Base-by-base conservation (phyloP, 352 stramenopile genomes). In the Globisporangium nagaii region DNA sequence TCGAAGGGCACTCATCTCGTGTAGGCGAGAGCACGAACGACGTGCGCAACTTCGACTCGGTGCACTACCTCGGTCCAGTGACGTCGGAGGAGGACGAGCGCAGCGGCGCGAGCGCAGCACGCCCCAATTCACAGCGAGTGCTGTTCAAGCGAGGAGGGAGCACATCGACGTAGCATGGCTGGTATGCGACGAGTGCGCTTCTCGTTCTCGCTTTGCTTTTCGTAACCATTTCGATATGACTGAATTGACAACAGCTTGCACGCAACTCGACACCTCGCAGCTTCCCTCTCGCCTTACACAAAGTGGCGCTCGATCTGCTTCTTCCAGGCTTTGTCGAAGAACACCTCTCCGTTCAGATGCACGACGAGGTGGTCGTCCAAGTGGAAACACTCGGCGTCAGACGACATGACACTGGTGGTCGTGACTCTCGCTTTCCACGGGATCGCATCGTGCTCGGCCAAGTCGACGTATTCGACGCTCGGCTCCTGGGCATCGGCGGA, bases 321-420 rank as follows among this genome's bases (percentile, higher is more conserved):
- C 22, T 59, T 43, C 68, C 68, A 80, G 1, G 53, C 41, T 52
- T 71, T 80, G 42, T 77, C 63, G 30, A 73, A 75, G 54, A 77
- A 75, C 11, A 67, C 12, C 13, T 52, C 25, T 19, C 56, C 65
- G 53, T 80, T 73, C 27, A 75, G 28, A 24, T 51, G 52, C 44
- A 77, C 71, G 1, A 62, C 25, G 20, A 80, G 35, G 35, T 68
- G 57, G 11, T 77, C 71, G 25, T 73, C 52, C 4, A 80, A 44
- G 45, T 64, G 66, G 37, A 80, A 80, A 2, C 35, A 58, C 5
- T 41, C 56, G 0, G 30, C 52, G 42, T 80, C 55, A 5, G 69
- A 79, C 55, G 57, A 44, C 71, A 81, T 79, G 27, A 66, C 65
- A 63, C 69, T 81, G 30, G 71, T 60, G 2, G 71, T 81, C 45